Evolutionary conservation across 2,329 filamentous ascomycete species (phyloP).

Genomic region (Penicillium sp.): DNA sequence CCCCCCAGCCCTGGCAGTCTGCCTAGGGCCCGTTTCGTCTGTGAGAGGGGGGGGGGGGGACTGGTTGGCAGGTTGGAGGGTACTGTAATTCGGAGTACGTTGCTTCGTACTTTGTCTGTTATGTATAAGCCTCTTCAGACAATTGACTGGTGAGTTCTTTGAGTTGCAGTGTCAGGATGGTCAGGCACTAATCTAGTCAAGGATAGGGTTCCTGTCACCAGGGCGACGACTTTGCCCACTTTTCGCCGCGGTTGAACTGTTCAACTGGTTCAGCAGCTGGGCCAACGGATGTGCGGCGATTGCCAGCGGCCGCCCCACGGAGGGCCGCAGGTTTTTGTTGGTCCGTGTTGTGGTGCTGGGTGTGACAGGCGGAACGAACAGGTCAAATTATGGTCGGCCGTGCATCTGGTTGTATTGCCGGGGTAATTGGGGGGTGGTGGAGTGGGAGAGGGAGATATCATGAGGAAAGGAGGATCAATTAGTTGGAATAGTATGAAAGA

Average conservation of each 20-base stretch:
- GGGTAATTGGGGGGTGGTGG: background rate
- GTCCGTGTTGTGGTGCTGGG: conserved; percentile 21
- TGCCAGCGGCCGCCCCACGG: conserved; percentile 16
- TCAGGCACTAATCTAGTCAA: background rate
- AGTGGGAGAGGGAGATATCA: background rate
- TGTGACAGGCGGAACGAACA: conserved; percentile 23
- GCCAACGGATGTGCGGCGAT: conserved; percentile 13
- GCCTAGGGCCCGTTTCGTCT: background rate
- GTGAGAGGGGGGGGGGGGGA: background rate
- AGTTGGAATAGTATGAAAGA: background rate
- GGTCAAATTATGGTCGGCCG: conserved; percentile 8
- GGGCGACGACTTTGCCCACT: conserved; percentile 23
- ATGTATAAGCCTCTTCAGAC: background rate
- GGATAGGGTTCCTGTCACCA: conserved; percentile 23
- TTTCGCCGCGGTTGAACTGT: conserved; percentile 12
- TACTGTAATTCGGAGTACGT: background rate
- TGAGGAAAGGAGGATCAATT: background rate
- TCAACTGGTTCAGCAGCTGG: conserved; percentile 18
- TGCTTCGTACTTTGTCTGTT: background rate
- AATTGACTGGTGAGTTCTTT: background rate
- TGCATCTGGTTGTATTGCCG: conserved; percentile 9
- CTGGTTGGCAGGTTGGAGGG: background rate
- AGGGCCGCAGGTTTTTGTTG: conserved; percentile 18
- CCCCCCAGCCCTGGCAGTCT: conserved; percentile 9
- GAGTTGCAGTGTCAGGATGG: background rate